phyloP scores from a whole-genome alignment of 1,284 basidiomycete species.

The Cryptococcus sp. region DNA sequence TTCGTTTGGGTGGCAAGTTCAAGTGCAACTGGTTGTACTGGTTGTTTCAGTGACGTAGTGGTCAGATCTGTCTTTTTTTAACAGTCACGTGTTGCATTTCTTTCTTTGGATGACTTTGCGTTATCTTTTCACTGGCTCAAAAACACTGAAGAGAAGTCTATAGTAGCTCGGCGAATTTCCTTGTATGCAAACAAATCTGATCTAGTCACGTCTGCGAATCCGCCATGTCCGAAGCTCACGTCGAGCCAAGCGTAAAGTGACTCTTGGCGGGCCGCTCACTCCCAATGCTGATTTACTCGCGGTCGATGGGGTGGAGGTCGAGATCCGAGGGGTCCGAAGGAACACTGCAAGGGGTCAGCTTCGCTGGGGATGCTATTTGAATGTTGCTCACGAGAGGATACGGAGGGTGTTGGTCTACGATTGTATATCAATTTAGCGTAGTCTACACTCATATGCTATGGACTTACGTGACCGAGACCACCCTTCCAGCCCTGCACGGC shows the following conservation, averaged over 20 bases:
- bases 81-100: no score
- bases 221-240: no score
- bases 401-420: conserved; percentile 54
- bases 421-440: conserved; percentile 17
- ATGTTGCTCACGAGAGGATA: conserved; percentile 44
- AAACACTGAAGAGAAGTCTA: not conserved
- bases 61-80: not conserved
- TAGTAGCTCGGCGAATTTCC: no score
- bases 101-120: no score
- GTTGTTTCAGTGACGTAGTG: conserved; percentile 1
- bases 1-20: not conserved
- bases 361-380: not conserved
- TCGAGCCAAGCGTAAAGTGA: no score
- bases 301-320: conserved; percentile 64
- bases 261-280: not conserved
- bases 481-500: conserved; percentile 99
- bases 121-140: not conserved
- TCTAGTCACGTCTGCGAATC: no score
- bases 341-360: conserved; percentile 57
- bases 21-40: no score
- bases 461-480: conserved; percentile 75
- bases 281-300: conserved; percentile 17
- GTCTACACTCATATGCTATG: conserved; percentile 37
- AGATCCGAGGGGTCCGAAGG: conserved; percentile 84
- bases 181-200: no score